phyloP scores from a whole-genome alignment of 805 yeast species.

The Sugiyamaella floridensis region DNA sequence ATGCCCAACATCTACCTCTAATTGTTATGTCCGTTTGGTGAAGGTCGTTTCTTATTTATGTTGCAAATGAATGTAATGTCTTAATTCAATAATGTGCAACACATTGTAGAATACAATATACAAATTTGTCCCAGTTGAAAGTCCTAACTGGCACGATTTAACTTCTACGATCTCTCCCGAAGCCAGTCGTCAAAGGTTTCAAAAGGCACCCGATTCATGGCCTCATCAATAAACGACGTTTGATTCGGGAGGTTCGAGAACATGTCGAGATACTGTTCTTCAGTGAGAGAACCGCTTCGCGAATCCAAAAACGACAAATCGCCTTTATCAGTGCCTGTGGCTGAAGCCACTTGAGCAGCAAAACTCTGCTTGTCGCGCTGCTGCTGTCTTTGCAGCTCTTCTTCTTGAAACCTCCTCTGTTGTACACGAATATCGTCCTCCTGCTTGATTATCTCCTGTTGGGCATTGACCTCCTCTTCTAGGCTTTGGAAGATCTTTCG shows the following conservation, averaged over 20 bases:
- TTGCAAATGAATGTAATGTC: background rate
- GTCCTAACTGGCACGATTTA: background rate
- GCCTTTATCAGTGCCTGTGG: background rate
- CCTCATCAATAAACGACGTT: conserved; percentile 29
- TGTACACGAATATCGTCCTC: background rate
- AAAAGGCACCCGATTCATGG: conserved; percentile 22
- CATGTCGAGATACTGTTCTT: conserved; percentile 27
- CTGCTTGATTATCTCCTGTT: background rate
- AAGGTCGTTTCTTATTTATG: background rate
- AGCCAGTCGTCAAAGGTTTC: conserved; percentile 21
- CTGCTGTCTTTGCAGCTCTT: background rate
- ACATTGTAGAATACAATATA: too few relatives aligned
- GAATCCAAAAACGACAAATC: background rate
- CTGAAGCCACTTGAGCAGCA: background rate
- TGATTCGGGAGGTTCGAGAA: conserved; percentile 31
- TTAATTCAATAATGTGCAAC: too few relatives aligned
- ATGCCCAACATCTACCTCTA: conserved; percentile 12
- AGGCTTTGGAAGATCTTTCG: conserved; percentile 24
- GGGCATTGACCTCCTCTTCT: conserved; percentile 7
- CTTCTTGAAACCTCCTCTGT: conserved; percentile 1
- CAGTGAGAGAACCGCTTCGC: conserved; percentile 9
- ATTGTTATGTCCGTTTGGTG: too few relatives aligned
- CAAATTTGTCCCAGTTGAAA: too few relatives aligned
- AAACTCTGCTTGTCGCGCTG: background rate
- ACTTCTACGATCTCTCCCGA: conserved; percentile 13